Conservation (phyloP, 1,139 yeast genomes). For the Saccharomycopsis phalli region DNA sequence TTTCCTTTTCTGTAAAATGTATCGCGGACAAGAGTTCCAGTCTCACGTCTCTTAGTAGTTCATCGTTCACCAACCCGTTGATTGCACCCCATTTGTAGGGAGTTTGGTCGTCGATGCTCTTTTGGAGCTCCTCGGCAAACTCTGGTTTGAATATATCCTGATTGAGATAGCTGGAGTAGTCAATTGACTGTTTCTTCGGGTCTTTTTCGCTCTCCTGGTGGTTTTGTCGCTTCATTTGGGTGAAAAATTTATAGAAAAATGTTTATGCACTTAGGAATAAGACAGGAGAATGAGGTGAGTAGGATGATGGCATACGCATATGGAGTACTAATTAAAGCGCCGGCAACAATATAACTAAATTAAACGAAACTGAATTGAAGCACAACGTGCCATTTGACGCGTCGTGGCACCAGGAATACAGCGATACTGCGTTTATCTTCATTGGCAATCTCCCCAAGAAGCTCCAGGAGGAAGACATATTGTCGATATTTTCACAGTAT, state of each 20-base stretch:
- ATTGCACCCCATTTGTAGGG: slow-evolving; percentile 93
- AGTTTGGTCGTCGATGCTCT: slow-evolving; percentile 40
- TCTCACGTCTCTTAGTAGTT: slow-evolving; percentile 67
- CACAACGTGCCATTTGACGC: slow-evolving; percentile 50
- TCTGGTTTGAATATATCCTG: slow-evolving; percentile 41
- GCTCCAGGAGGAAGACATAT: slow-evolving; percentile 64
- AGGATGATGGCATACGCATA: background rate
- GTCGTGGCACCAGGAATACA: slow-evolving; percentile 87
- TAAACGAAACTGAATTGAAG: slow-evolving; percentile 62
- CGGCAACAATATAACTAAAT: slow-evolving; percentile 39
- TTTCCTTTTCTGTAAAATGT: slow-evolving; percentile 89
- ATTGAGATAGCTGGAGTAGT: slow-evolving; percentile 9
- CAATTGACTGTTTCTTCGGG: background rate
- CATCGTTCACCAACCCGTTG: slow-evolving; percentile 62
- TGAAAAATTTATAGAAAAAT: background rate
- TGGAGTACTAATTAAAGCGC: slow-evolving; percentile 1
- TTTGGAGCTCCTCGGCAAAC: slow-evolving; percentile 35
- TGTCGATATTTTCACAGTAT: slow-evolving; percentile 78
- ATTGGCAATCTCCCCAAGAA: slow-evolving; percentile 66
- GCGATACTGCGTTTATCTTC: slow-evolving; percentile 55
- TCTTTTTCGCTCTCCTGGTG: background rate
- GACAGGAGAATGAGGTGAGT: background rate
- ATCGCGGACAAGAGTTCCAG: slow-evolving; percentile 75
- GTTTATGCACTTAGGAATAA: background rate
- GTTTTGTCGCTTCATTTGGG: background rate